phyloP scores from a whole-genome alignment of 306 rosid genomes.

The Trifolium fragiferum region DNA sequence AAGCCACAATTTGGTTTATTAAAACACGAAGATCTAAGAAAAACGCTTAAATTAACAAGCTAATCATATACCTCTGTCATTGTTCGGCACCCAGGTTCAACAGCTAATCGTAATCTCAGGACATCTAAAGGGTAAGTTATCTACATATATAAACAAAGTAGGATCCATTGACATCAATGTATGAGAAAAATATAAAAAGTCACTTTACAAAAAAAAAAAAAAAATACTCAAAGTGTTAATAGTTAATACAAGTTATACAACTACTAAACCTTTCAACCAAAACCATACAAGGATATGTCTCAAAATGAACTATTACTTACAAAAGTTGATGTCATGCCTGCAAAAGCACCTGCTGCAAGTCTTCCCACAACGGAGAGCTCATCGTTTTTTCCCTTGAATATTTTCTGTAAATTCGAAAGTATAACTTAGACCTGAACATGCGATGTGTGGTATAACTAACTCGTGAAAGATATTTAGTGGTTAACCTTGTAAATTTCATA shows the following conservation, averaged over 20 bases:
- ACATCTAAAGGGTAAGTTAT: constrained; percentile 92
- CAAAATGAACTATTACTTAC: constrained; percentile 56
- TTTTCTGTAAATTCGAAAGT: constrained; percentile 56
- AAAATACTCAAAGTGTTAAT: not conserved
- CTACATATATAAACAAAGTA: constrained; percentile 51
- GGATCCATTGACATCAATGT: constrained; percentile 13
- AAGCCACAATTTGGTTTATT: constrained; percentile 41
- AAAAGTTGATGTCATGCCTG: constrained; percentile 97
- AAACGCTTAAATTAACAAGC: constrained; percentile 25
- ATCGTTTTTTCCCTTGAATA: constrained; percentile 69
- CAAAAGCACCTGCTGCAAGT: constrained; percentile 97
- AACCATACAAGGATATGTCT: not conserved
- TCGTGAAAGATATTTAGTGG: constrained; percentile 31
- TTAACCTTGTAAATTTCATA: constrained; percentile 83
- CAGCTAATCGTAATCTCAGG: constrained; percentile 85
- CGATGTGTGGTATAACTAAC: constrained; percentile 13
- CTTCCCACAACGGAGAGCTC: constrained; percentile 89
- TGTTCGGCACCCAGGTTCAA: constrained; percentile 87
- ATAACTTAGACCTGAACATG: constrained; percentile 39
- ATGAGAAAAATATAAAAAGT: not conserved
- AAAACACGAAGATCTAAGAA: constrained; percentile 25
- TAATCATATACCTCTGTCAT: constrained; percentile 81
- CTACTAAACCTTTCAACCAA: constrained; percentile 10
- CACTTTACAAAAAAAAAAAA: constrained; percentile 16
- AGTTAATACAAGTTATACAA: constrained; percentile 23